These are phyloP conservation scores for Sanghuangporus sanghuang DNA, from an alignment of 1,284 basidiomycete genomes.

Conservation along the genomic window DNA sequence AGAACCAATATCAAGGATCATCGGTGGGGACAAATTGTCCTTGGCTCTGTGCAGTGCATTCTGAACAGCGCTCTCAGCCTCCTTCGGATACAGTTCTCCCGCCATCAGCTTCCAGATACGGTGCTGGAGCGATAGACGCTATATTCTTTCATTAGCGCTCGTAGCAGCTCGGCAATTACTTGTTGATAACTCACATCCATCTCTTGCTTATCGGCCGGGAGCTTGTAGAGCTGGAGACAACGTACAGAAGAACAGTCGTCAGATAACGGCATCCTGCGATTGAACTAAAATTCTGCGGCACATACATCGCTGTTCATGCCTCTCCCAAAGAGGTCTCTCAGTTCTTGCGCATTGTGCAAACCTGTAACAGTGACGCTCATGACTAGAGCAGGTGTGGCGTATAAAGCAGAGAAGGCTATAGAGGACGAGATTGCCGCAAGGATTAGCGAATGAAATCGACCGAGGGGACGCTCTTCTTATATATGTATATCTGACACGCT, in stretches of 20 bases:
- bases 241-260: not conserved
- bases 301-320: conserved; percentile 14
- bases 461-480: not conserved
- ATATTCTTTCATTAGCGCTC: not conserved
- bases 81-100: conserved; percentile 11
- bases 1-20: conserved; percentile 17
- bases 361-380: conserved; percentile 6
- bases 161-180: not conserved
- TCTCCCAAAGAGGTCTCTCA: conserved; percentile 9
- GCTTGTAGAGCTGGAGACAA: conserved; percentile 12
- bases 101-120: conserved; percentile 17
- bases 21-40: not conserved
- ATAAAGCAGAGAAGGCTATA: not conserved
- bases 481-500: not conserved
- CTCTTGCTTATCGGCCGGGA: conserved; percentile 15
- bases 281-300: not conserved
- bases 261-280: not conserved
- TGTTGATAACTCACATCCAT: conserved; percentile 12
- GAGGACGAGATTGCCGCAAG: not conserved
- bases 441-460: not conserved
- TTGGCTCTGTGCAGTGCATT: not conserved
- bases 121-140: conserved; percentile 17
- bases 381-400: not conserved
- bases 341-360: not conserved
- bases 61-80: conserved; percentile 10